Evolutionary conservation across 306 rosid genomes (phyloP).

Genomic region (Vigna hirtella): DNA sequence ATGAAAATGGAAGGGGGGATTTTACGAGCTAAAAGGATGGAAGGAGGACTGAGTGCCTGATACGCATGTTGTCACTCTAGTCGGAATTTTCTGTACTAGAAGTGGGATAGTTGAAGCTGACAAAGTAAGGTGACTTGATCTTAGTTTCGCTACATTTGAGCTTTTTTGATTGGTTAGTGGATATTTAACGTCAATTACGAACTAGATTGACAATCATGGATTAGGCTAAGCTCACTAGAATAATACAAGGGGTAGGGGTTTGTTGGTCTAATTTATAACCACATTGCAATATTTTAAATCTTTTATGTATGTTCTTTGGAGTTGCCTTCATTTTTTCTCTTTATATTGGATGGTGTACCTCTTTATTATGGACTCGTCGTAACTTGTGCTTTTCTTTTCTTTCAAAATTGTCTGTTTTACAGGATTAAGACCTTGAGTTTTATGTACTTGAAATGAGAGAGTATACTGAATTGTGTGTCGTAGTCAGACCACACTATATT

Average conservation of each 20-base stretch:
- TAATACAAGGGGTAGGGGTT: neutral
- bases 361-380: neutral
- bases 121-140: neutral
- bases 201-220: neutral
- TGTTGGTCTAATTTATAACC: neutral
- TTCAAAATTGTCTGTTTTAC: neutral
- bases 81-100: neutral
- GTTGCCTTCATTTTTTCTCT: constrained; percentile 7
- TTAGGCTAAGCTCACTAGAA: neutral
- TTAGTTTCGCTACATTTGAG: neutral
- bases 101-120: neutral
- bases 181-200: neutral
- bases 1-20: constrained; percentile 4
- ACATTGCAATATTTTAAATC: neutral
- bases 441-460: neutral
- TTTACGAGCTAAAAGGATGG: neutral
- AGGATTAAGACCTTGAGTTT: constrained; percentile 1
- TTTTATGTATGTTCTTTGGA: neutral
- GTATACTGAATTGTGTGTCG: neutral
- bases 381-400: neutral
- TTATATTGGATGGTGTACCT: neutral
- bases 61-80: neutral
- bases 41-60: neutral
- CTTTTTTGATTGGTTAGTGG: neutral
- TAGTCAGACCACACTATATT: neutral